A percentile compares a stretch with the other conserved stretches of the same genome.
Evolutionary conservation across 768 basidiomycete genomes (phyloP).

Genomic region (Naganishia vishniacii): DNA sequence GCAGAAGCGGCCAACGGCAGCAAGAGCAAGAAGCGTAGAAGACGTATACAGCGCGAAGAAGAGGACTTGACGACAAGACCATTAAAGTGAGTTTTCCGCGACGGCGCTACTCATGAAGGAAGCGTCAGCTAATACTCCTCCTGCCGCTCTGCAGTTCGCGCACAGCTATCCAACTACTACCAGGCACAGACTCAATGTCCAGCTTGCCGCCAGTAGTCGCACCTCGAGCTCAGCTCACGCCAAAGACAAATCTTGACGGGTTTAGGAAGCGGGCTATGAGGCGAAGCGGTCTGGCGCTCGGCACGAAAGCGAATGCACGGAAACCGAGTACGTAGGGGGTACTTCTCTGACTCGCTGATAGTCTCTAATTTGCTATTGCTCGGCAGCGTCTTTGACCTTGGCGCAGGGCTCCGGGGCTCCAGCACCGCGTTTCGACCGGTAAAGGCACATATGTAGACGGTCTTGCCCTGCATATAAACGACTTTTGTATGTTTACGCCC

Average conservation of each 20-base stretch:
- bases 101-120: background rate
- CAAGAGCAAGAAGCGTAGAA: conserved; percentile 9
- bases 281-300: conserved; percentile 21
- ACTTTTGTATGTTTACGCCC: too few relatives aligned
- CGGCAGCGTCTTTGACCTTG: conserved; percentile 4
- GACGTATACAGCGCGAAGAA: conserved; percentile 12
- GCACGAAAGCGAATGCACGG: conserved; percentile 8
- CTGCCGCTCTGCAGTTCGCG: conserved; percentile 15
- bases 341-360: background rate
- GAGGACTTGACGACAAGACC: conserved; percentile 11
- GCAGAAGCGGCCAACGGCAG: conserved; percentile 14
- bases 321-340: background rate
- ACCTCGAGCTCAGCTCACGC: conserved; percentile 12
- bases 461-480: too few relatives aligned
- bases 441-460: too few relatives aligned
- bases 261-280: conserved; percentile 26
- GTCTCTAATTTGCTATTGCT: background rate
- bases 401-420: conserved; percentile 13
- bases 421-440: conserved; percentile 8
- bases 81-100: background rate
- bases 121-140: too few relatives aligned
- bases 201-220: conserved; percentile 22
- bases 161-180: conserved; percentile 25
- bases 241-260: conserved; percentile 6
- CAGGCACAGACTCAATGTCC: background rate